Evolutionary conservation across 2,329 filamentous ascomycete species (phyloP), one percentile per base, ranked within the genome.

Genomic region (Hortaea werneckii): DNA sequence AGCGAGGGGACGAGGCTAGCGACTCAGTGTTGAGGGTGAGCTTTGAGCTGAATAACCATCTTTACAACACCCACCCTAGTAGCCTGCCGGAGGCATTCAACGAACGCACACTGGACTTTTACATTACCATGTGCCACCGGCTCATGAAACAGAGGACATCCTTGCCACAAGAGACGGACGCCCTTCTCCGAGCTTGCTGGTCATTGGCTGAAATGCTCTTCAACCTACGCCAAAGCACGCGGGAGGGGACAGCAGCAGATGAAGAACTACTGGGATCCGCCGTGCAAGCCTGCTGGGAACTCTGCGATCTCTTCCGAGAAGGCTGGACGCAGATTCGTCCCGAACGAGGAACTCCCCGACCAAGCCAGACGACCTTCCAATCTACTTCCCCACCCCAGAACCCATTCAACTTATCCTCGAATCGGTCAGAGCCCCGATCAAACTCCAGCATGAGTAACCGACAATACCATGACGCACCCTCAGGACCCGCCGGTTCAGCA

Each of bases 21-120:
- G 90, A 96, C 64, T 94, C 89, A 0, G 83, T 95, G 10, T 68
- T 96, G 40, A 77, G 90, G 41, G 89, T 95, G 54, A 95, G 87
- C 67, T 95, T 95, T 61, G 90, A 95, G 67, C 74, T 95, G 26
- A 95, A 94, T 67, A 95, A 94, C 57, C 89, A 96, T 64, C 74
- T 96, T 1, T 95, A 90, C 68, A 95, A 90, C 60, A 89, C 87
- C 1, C 87, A 95, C 58, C 87, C 94, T 61, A 79, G 84, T 29
- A 82, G 78, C 44, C 71, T 95, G 4, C 90, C 89, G 0, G 86
- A 94, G 58, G 80, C 83, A 0, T 95, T 96, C 62, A 79, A 84
- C 43, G 89, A 95, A 65, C 76, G 89, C 48, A 95, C 90, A 0
- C 66, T 96, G 47, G 90, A 95, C 58, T 95, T 95, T 58, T 95